Evolutionary conservation across 495 filamentous ascomycete genomes (phyloP), one percentile per base, ranked within the genome.

Genomic region (Coniosporium apollinis): DNA sequence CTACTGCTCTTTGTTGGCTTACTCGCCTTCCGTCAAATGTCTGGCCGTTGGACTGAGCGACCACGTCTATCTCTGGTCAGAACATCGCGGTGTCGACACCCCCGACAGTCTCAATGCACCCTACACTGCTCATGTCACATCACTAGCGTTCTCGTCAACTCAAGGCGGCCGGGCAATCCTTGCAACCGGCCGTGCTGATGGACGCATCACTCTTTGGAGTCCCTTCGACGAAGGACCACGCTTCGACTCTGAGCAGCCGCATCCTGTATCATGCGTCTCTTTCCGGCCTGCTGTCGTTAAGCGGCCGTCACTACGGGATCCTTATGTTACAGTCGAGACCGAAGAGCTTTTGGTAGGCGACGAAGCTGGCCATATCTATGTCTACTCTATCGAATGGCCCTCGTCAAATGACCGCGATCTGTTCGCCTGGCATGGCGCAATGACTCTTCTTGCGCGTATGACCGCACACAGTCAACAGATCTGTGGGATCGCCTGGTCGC

Each of bases 311-410:
- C 13, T 46, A 14, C 38, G 39, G 19, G 41, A 55, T 19, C 30
- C 41, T 21, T 34, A 19, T 5, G 21, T 45, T 18, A 40, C 51
- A 0, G 65, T 71, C 1, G 52, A 63, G 30, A 74, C 65, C 0
- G 86, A 97, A 52, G 83, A 93, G 38, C 69, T 97, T 24, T 64
- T 87, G 3, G 79, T 89, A 11, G 85, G 91, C 3, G 86, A 96
- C 41, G 84, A 96, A 44, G 47, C 65, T n/a, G 89, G 89, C 1
- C 69, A 69, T 34, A 55, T 97, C 3, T 92, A 82, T 57, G 83
- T 87, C 44, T 97, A 96, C 55, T 69, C 74, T 5, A 65, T 97
- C 5, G 83, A 94, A 50, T 94, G 87, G 87, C 76, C 82, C 3
- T 46, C 48, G 19, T 50, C 59, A 28, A 41, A 52, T 13, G 45